Percentiles rank a stretch among this genome's conserved stretches.
phyloP scores from a whole-genome alignment of 306 rosid genomes.

The Neltuma alba region DNA sequence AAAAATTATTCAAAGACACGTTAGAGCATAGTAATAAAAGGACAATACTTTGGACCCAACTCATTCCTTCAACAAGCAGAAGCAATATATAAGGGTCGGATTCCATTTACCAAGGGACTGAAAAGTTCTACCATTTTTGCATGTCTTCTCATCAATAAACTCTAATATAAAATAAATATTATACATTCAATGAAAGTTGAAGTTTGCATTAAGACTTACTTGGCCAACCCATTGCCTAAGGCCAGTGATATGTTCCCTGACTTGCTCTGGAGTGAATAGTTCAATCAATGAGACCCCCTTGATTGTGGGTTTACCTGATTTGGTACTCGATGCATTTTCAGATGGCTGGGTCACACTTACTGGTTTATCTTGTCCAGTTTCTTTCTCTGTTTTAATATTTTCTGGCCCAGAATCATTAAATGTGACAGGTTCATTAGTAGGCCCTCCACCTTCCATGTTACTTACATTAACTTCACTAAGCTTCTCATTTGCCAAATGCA shows the following conservation, averaged over 20 bases:
- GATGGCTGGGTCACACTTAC: constrained; percentile 50
- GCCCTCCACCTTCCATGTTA: constrained; percentile 49
- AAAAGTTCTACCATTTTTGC: not conserved
- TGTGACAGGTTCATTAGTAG: constrained; percentile 47
- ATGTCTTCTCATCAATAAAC: not conserved
- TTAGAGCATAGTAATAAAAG: not conserved
- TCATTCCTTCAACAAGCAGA: not conserved
- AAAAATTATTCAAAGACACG: not conserved
- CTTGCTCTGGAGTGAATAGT: constrained; percentile 93
- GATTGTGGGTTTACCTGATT: constrained; percentile 96
- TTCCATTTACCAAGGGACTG: not conserved
- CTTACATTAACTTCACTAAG: constrained; percentile 51
- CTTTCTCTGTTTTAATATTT: constrained; percentile 67
- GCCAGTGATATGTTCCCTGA: constrained; percentile 80
- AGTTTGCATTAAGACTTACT: constrained; percentile 53
- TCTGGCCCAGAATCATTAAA: constrained; percentile 62
- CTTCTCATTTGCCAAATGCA: constrained; percentile 46
- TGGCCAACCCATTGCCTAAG: constrained; percentile 99
- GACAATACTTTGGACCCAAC: not conserved
- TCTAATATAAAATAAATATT: not conserved
- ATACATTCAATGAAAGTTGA: not conserved
- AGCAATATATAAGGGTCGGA: not conserved
- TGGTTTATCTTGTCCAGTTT: constrained; percentile 61
- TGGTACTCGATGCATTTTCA: constrained; percentile 69
- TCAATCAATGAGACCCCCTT: constrained; percentile 94